Evolutionary conservation across 75 land plant genomes (phyloP).

Genomic region (Pinus tabuliformis): DNA sequence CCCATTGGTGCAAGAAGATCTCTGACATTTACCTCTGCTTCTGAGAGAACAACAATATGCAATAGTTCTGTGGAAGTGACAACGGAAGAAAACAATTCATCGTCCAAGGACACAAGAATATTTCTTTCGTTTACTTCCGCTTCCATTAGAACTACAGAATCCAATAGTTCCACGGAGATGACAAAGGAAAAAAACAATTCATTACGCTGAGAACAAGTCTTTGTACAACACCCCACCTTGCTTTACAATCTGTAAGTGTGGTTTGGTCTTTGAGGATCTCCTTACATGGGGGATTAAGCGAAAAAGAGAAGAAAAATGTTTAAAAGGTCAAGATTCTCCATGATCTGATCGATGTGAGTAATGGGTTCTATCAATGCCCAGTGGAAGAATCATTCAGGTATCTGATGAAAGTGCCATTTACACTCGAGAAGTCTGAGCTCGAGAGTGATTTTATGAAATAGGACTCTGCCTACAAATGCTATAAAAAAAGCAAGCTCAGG

Average conservation of each 20-base stretch:
- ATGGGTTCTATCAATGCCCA: not conserved
- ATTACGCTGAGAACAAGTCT: constrained; percentile 82
- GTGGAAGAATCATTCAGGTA: too few species aligned
- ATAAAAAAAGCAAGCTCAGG: not conserved
- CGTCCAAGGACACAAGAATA: not conserved
- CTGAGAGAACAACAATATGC: too few species aligned
- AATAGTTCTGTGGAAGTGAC: too few species aligned
- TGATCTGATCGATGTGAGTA: too few species aligned
- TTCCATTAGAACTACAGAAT: too few species aligned
- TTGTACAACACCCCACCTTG: constrained; percentile 36
- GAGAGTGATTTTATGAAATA: too few species aligned
- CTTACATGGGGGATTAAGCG: constrained; percentile 76
- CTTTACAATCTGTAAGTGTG: constrained; percentile 84
- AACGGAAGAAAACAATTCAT: not conserved
- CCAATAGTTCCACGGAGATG: too few species aligned
- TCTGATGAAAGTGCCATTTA: too few species aligned
- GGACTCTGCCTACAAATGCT: too few species aligned
- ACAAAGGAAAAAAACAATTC: not conserved
- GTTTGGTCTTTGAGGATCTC: constrained; percentile 88
- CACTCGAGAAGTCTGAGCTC: too few species aligned
- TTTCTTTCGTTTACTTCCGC: too few species aligned
- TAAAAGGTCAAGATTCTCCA: too few species aligned
- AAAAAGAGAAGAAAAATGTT: constrained; percentile 41
- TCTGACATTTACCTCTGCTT: not conserved
- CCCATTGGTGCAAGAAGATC: constrained; percentile 1